A percentile compares a stretch with the other conserved stretches of the same genome.
phyloP scores from a whole-genome alignment of 108 stramenopile genomes.

The Schizochytrium sp. region DNA sequence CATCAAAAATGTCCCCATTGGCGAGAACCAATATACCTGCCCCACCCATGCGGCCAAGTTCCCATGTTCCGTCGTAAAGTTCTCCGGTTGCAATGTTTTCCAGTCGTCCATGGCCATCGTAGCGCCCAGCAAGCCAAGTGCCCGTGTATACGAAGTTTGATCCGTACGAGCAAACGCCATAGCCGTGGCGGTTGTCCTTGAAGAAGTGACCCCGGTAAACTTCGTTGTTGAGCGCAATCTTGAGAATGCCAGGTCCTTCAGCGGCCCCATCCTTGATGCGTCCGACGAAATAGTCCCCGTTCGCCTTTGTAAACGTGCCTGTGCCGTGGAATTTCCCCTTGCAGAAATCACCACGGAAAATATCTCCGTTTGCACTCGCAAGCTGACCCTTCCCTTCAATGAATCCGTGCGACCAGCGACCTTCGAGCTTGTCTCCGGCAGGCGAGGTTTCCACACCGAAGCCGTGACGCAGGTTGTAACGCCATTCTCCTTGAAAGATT shows the following conservation, averaged over 20 bases:
- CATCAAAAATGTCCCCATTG: conserved; percentile 67
- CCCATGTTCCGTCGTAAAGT: conserved; percentile 75
- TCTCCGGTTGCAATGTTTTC: background rate
- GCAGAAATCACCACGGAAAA: conserved; percentile 44
- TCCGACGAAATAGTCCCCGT: conserved; percentile 63
- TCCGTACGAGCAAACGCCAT: background rate
- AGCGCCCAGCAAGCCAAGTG: background rate
- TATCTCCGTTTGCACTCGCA: conserved; percentile 43
- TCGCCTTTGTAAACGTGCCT: conserved; percentile 73
- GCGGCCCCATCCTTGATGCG: conserved; percentile 70
- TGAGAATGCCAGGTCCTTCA: conserved; percentile 36
- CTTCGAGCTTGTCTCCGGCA: conserved; percentile 48
- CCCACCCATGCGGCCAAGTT: conserved; percentile 76
- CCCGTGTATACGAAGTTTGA: background rate
- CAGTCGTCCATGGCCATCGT: background rate
- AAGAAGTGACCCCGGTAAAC: background rate
- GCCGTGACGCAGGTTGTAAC: conserved; percentile 34
- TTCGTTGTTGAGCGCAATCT: background rate
- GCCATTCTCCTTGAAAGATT: conserved; percentile 37
- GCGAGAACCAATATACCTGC: conserved; percentile 68
- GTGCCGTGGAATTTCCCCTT: conserved; percentile 62
- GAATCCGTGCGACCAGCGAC: conserved; percentile 37
- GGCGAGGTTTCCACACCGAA: conserved; percentile 33
- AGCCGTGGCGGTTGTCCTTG: background rate
- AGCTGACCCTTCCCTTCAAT: conserved; percentile 43